A percentile compares a stretch with the other conserved stretches of the same genome.
phyloP scores from a whole-genome alignment of 768 basidiomycete genomes.

The Rubroboletus satanas region DNA sequence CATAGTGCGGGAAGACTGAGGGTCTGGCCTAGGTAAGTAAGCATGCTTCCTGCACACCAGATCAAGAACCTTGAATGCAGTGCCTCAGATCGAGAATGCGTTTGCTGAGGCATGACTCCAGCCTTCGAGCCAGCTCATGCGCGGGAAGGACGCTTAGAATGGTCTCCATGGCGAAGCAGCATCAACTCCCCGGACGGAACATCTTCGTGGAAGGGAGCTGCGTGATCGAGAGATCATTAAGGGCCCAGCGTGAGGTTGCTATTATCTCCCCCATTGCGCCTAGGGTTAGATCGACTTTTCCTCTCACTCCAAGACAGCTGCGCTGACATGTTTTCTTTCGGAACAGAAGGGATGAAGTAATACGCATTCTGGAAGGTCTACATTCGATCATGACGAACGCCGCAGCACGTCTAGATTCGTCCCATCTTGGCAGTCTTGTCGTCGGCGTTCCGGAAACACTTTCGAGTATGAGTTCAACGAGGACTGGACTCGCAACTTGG shows the following conservation, averaged over 20 bases:
- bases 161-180: constrained; percentile 34
- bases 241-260: constrained; percentile 63
- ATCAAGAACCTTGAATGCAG: constrained; percentile 14
- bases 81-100: constrained; percentile 64
- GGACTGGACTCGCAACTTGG: constrained; percentile 72
- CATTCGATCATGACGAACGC: constrained; percentile 39
- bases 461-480: constrained; percentile 85
- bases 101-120: constrained; percentile 81
- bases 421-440: constrained; percentile 83
- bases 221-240: constrained; percentile 74
- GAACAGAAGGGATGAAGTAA: constrained; percentile 78
- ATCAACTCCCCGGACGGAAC: constrained; percentile 49
- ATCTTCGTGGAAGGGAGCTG: constrained; percentile 72
- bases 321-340: constrained; percentile 8
- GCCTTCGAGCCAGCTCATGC: constrained; percentile 66
- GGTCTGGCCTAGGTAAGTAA: constrained; percentile 63
- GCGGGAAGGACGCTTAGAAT: constrained; percentile 35
- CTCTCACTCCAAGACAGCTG: constrained; percentile 3
- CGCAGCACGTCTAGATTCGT: constrained; percentile 68
- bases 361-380: constrained; percentile 85
- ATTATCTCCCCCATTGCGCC: constrained; percentile 77
- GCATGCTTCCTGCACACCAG: constrained; percentile 13
- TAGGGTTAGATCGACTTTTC: constrained; percentile 46
- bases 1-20: constrained; percentile 77
- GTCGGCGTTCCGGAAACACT: constrained; percentile 79